A percentile compares a stretch with the other conserved stretches of the same genome.
phyloP scores from a whole-genome alignment of 768 basidiomycete species.

The Calocera viscosa region DNA sequence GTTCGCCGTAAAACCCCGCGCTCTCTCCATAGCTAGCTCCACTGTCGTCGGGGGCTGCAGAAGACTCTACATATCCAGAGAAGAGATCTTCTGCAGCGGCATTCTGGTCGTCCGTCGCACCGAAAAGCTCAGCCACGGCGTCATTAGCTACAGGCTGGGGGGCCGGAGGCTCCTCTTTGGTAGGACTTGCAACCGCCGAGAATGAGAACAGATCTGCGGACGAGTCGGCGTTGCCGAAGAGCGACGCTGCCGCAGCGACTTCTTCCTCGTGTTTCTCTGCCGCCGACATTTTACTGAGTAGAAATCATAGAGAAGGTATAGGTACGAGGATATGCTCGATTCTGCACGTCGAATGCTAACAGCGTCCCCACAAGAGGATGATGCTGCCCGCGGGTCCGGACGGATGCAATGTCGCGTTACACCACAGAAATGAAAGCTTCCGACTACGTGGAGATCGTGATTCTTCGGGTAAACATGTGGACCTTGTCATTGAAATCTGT shows the following conservation, averaged over 20 bases:
- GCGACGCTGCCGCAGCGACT: conserved; percentile 67
- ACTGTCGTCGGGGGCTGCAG: conserved; percentile 15
- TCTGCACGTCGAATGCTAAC: not conserved
- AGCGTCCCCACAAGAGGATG: not conserved
- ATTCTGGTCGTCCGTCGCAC: not conserved
- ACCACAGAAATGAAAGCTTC: not conserved
- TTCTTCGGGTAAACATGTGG: not conserved
- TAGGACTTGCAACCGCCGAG: conserved; percentile 26
- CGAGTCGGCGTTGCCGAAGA: conserved; percentile 54
- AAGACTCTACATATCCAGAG: conserved; percentile 11
- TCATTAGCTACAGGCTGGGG: not conserved
- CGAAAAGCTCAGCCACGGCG: conserved; percentile 8
- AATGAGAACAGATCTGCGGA: conserved; percentile 52
- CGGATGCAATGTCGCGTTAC: conserved; percentile 3
- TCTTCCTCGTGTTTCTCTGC: conserved; percentile 19
- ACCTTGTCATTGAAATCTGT: not conserved
- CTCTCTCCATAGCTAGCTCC: conserved; percentile 18
- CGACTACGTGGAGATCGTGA: not conserved
- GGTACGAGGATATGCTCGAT: not conserved
- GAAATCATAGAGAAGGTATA: conserved; percentile 1
- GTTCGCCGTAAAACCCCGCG: conserved; percentile 13
- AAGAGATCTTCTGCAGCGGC: conserved; percentile 15
- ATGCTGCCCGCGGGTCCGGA: not conserved
- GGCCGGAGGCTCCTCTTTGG: not conserved
- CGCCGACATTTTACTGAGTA: conserved; percentile 9